These are phyloP conservation scores for Ceratocystiopsis sp. DNA, from an alignment of 2,329 filamentous ascomycete species.

Conservation along the genomic window DNA sequence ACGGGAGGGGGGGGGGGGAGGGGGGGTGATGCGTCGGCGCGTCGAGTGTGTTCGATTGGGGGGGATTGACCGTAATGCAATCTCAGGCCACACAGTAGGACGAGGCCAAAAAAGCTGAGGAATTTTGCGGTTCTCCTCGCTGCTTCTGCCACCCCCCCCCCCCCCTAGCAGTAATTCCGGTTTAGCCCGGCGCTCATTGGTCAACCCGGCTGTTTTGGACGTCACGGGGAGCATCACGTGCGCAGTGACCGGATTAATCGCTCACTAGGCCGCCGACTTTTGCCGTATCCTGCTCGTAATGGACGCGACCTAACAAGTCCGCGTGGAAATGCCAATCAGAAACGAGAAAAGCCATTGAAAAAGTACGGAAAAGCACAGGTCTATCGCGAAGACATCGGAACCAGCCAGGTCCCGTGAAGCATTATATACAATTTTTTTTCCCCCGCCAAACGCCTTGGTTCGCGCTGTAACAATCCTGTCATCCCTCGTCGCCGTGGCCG, in stretches of 20 bases:
- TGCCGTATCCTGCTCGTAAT: neutral
- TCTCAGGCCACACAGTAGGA: neutral
- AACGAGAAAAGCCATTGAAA: too few relatives aligned
- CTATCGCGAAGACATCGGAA: neutral
- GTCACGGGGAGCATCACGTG: constrained; percentile 8
- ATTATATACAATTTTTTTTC: neutral
- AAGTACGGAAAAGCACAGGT: neutral
- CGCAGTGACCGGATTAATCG: constrained; percentile 7
- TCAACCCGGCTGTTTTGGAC: constrained; percentile 3
- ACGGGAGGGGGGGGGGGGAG: constrained; percentile 11
- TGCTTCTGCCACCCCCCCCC: too few relatives aligned
- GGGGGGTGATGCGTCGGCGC: neutral
- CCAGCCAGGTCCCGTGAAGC: too few relatives aligned
- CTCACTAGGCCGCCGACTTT: constrained; percentile 1
- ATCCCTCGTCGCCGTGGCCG: constrained; percentile 6
- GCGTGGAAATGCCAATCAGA: too few relatives aligned
- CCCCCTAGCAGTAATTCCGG: constrained; percentile 7
- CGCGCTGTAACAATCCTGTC: too few relatives aligned
- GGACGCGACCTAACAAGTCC: neutral
- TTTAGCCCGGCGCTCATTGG: constrained; percentile 13
- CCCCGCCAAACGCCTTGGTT: constrained; percentile 1
- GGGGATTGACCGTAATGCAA: neutral
- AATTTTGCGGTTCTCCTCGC: neutral
- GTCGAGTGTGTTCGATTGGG: too few relatives aligned
- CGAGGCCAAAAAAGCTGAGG: neutral